These are phyloP conservation scores for Trichoderma gracile DNA, from an alignment of 2,329 filamentous ascomycete species.

Conservation along the genomic window DNA sequence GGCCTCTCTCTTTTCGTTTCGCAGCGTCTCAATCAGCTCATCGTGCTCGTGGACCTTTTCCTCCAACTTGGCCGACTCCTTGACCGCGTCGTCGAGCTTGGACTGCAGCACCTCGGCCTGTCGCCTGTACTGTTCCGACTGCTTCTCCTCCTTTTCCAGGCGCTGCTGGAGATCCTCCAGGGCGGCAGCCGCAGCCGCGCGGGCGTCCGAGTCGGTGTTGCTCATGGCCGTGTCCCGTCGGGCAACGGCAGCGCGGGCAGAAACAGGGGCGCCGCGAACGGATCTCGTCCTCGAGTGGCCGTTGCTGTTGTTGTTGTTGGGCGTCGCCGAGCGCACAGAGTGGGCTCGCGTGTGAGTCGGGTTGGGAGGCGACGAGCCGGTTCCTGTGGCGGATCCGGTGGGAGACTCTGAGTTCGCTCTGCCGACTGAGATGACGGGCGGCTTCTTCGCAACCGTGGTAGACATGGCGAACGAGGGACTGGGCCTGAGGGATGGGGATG, in stretches of 20 bases:
- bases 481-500: background rate
- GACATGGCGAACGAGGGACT: constrained; percentile 45
- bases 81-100: constrained; percentile 78
- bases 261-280: constrained; percentile 66
- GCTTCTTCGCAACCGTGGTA: constrained; percentile 54
- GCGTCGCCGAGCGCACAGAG: constrained; percentile 46
- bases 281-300: constrained; percentile 61
- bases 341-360: constrained; percentile 44
- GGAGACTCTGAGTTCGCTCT: constrained; percentile 44
- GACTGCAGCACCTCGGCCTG: constrained; percentile 83
- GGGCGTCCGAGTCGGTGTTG: constrained; percentile 68
- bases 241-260: constrained; percentile 69
- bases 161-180: constrained; percentile 84
- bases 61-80: constrained; percentile 83
- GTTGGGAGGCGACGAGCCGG: constrained; percentile 36
- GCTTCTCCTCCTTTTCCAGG: constrained; percentile 75
- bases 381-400: background rate
- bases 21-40: constrained; percentile 76
- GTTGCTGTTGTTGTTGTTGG: constrained; percentile 34
- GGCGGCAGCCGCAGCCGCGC: constrained; percentile 74
- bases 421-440: constrained; percentile 50
- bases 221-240: constrained; percentile 54
- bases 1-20: constrained; percentile 82
- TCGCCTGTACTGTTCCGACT: constrained; percentile 77
- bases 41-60: constrained; percentile 85